These are phyloP conservation scores for Fragaria iinumae DNA, from an alignment of 306 rosid genomes.

Conservation along the genomic window DNA sequence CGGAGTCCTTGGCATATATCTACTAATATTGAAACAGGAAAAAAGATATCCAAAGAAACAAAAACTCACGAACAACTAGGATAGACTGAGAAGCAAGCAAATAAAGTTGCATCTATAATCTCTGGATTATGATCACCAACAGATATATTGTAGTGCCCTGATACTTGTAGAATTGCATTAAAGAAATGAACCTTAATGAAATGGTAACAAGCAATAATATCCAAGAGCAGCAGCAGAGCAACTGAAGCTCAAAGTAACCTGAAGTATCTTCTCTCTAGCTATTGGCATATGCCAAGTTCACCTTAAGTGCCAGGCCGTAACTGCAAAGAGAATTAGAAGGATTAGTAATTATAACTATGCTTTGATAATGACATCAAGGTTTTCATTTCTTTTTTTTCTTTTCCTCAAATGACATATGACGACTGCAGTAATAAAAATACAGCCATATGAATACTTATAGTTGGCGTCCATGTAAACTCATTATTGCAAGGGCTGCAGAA, in stretches of 20 bases:
- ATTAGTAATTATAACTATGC: neutral
- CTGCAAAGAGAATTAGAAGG: slow-evolving; percentile 37
- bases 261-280: slow-evolving; percentile 88
- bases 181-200: slow-evolving; percentile 33
- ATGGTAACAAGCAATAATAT: slow-evolving; percentile 15
- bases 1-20: neutral
- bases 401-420: neutral
- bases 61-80: slow-evolving; percentile 78
- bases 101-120: slow-evolving; percentile 84
- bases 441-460: slow-evolving; percentile 44
- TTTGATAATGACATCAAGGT: neutral
- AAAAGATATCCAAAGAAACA: slow-evolving; percentile 12
- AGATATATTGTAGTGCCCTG: slow-evolving; percentile 79
- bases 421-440: neutral
- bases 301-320: slow-evolving; percentile 80
- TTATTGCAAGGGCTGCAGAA: slow-evolving; percentile 69
- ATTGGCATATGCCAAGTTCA: slow-evolving; percentile 92
- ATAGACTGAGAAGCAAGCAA: slow-evolving; percentile 71
- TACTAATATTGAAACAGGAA: slow-evolving; percentile 10
- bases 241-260: slow-evolving; percentile 44
- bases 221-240: slow-evolving; percentile 7
- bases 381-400: neutral
- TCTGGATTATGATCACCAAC: slow-evolving; percentile 95
- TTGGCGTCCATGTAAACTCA: slow-evolving; percentile 73
- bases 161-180: slow-evolving; percentile 43